phyloP scores from a whole-genome alignment of 306 rosid species.

The Vicia villosa region DNA sequence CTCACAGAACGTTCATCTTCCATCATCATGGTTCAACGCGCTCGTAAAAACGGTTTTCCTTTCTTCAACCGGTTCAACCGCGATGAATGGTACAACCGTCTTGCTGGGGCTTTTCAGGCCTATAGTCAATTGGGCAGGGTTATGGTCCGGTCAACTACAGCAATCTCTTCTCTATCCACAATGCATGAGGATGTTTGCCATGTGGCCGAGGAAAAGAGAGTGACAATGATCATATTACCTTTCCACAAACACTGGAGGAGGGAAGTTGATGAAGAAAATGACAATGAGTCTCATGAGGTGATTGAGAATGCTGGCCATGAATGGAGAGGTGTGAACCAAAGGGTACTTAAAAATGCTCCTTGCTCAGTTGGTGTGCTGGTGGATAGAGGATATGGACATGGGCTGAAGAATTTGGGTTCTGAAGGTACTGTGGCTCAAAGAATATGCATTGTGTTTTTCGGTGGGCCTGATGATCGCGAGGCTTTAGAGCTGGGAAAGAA shows the following conservation, averaged over 20 bases:
- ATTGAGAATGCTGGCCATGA: conserved; percentile 61
- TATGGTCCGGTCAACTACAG: conserved; percentile 61
- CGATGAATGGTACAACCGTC: conserved; percentile 49
- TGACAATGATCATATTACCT: conserved; percentile 67
- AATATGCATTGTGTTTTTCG: conserved; percentile 64
- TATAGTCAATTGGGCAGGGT: conserved; percentile 67
- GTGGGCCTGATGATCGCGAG: conserved; percentile 90
- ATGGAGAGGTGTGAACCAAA: conserved; percentile 77
- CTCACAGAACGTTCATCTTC: conserved; percentile 81
- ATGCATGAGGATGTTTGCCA: conserved; percentile 84
- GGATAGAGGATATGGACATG: conserved; percentile 65
- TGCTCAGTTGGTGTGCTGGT: conserved; percentile 75
- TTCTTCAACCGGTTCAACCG: conserved; percentile 54
- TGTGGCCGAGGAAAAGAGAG: conserved; percentile 72
- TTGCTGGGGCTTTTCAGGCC: conserved; percentile 61
- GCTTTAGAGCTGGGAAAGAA: conserved; percentile 63
- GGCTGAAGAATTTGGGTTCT: conserved; percentile 35
- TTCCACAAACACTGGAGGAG: conserved; percentile 69
- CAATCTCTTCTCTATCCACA: conserved; percentile 63
- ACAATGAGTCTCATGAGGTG: conserved; percentile 9
- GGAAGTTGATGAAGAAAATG: conserved; percentile 9
- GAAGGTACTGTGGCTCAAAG: conserved; percentile 7
- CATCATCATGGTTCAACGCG: conserved; percentile 67
- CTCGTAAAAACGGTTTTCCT: conserved; percentile 69
- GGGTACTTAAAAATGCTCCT: conserved; percentile 66